These are phyloP conservation scores for Adansonia grandidieri DNA, from an alignment of 441 rosid species.

Conservation along the genomic window DNA sequence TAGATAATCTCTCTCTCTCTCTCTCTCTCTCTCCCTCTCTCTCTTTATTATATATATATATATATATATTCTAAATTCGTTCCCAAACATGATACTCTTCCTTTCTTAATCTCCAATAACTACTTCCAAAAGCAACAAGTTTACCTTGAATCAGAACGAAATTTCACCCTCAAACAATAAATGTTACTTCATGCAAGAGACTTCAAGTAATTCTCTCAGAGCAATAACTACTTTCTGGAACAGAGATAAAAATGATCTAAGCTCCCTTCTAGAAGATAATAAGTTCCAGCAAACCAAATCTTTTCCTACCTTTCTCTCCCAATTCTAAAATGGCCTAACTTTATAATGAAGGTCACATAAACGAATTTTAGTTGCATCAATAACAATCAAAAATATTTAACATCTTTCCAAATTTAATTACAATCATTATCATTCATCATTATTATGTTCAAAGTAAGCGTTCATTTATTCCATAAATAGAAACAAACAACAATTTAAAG, in stretches of 20 bases:
- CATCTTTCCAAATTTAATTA: neutral
- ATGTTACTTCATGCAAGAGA: neutral
- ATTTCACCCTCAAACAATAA: neutral
- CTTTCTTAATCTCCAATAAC: neutral
- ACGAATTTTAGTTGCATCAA: neutral
- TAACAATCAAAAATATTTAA: neutral
- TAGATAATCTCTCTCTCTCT: too few relatives aligned
- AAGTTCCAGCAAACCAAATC: neutral
- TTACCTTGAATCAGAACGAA: constrained; percentile 6
- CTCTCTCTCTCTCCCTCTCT: too few relatives aligned
- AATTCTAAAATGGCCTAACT: neutral
- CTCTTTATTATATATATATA: neutral
- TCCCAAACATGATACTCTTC: constrained; percentile 6
- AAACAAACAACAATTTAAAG: neutral
- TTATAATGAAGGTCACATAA: neutral
- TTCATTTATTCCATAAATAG: neutral
- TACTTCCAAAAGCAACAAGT: neutral
- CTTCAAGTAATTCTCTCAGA: neutral
- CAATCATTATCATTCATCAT: neutral
- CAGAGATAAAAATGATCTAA: neutral
- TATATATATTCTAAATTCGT: neutral
- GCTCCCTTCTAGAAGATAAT: neutral
- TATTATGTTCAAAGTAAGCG: constrained; percentile 1
- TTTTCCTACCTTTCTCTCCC: neutral
- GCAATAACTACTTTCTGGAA: neutral